A percentile compares a stretch with the other conserved stretches of the same genome.
Conservation (phyloP, 225 moss, liverwort and hornwort genomes). For the Rhytidiadelphus loreus region DNA sequence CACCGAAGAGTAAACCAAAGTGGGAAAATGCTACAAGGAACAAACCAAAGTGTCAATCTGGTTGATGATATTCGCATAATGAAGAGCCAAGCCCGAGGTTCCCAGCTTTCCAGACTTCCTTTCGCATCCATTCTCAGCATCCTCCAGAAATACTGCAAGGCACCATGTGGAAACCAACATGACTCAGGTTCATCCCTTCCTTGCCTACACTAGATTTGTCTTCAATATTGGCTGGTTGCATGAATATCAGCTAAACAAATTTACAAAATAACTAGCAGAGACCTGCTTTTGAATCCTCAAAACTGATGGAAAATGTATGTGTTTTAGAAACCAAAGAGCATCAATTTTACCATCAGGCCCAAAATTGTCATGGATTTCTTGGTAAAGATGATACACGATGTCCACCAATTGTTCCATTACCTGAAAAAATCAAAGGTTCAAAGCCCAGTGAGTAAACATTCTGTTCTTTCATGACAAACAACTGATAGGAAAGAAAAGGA, state of each 20-base stretch:
- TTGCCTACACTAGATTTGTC: neutral
- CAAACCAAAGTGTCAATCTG: constrained; percentile 70
- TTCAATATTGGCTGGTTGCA: neutral
- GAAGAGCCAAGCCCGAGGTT: constrained; percentile 64
- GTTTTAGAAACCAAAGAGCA: neutral
- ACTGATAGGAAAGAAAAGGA: neutral
- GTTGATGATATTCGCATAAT: constrained; percentile 70
- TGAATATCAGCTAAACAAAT: neutral
- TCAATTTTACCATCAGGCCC: constrained; percentile 41
- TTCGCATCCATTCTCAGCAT: constrained; percentile 18
- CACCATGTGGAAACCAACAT: constrained; percentile 1
- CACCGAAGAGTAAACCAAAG: neutral
- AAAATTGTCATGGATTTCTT: constrained; percentile 54
- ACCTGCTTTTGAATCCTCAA: neutral
- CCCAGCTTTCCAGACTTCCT: constrained; percentile 42
- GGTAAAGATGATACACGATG: constrained; percentile 64
- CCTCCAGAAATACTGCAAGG: constrained; percentile 35
- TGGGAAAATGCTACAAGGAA: neutral
- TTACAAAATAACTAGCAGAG: neutral
- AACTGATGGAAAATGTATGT: neutral
- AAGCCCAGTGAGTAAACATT: neutral
- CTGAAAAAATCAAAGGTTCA: constrained; percentile 22
- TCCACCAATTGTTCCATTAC: constrained; percentile 71
- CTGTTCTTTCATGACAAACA: neutral
- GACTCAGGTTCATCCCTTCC: neutral